These are phyloP conservation scores for Cystobasidium ongulense DNA, from an alignment of 768 basidiomycete species.

Conservation along the genomic window DNA sequence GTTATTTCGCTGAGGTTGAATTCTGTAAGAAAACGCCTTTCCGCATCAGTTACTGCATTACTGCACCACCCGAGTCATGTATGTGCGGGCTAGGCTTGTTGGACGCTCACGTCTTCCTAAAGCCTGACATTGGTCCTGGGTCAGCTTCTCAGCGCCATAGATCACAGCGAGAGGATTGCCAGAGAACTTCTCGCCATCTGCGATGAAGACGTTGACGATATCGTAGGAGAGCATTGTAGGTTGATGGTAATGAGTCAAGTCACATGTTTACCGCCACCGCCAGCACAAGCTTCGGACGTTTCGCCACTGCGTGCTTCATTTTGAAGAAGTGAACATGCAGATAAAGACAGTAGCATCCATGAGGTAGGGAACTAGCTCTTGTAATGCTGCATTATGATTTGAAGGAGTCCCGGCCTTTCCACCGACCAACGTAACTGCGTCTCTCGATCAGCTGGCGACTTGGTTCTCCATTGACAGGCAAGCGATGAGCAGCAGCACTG, in stretches of 20 bases:
- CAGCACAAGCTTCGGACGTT: not conserved
- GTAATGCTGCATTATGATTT: no score
- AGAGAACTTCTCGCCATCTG: conserved; percentile 7
- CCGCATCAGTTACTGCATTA: not conserved
- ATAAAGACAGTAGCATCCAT: no score
- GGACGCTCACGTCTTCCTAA: not conserved
- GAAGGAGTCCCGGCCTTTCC: no score
- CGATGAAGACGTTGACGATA: conserved; percentile 18
- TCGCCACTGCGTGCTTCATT: no score
- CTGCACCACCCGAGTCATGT: not conserved
- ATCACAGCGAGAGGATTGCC: conserved; percentile 21
- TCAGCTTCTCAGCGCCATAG: conserved; percentile 1
- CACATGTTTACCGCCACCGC: no score
- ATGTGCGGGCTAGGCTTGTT: not conserved
- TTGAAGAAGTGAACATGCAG: no score
- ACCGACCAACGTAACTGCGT: not conserved
- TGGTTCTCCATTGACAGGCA: not conserved
- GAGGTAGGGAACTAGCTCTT: no score
- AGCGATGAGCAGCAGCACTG: not conserved
- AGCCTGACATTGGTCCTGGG: conserved; percentile 1
- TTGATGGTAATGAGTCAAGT: not conserved
- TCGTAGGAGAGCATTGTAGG: not conserved
- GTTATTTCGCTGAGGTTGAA: conserved; percentile 28
- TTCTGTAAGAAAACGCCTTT: not conserved
- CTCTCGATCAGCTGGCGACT: not conserved